phyloP scores from a whole-genome alignment of 257 asterid genomes.

The Penstemon eatonii region DNA sequence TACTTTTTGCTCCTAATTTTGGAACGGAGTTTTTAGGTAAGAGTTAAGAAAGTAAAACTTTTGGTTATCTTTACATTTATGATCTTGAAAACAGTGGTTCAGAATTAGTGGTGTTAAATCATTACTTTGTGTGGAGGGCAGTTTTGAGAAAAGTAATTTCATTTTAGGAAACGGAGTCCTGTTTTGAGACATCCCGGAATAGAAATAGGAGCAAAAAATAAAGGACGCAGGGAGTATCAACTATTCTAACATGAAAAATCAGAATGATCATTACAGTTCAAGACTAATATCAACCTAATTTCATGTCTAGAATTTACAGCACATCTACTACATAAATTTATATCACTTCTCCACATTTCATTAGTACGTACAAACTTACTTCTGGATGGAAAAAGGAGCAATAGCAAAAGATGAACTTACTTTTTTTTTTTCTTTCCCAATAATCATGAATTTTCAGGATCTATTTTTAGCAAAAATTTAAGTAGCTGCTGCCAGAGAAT shows the following conservation, averaged over 20 bases:
- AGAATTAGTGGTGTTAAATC: too few species aligned
- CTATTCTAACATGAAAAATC: background rate
- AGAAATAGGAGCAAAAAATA: too few species aligned
- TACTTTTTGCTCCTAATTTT: too few species aligned
- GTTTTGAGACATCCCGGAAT: too few species aligned
- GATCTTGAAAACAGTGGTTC: too few species aligned
- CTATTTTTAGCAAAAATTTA: background rate
- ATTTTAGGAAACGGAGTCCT: too few species aligned
- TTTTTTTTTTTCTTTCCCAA: background rate
- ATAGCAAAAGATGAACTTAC: slow-evolving; percentile 1
- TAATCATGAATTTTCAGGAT: slow-evolving; percentile 5
- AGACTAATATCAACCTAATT: slow-evolving; percentile 15
- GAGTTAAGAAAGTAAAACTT: too few species aligned
- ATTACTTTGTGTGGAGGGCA: too few species aligned
- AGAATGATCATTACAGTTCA: background rate
- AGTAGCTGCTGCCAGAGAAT: background rate
- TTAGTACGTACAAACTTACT: too few species aligned
- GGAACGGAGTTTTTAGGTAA: too few species aligned
- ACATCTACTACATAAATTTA: background rate
- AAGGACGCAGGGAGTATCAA: background rate
- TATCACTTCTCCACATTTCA: background rate
- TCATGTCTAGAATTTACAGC: background rate
- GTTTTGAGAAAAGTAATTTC: too few species aligned
- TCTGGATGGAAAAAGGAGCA: background rate
- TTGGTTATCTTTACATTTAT: too few species aligned